Evolutionary conservation across 2,329 filamentous ascomycete genomes (phyloP).

Genomic region (Sclerotiophoma versabilis): DNA sequence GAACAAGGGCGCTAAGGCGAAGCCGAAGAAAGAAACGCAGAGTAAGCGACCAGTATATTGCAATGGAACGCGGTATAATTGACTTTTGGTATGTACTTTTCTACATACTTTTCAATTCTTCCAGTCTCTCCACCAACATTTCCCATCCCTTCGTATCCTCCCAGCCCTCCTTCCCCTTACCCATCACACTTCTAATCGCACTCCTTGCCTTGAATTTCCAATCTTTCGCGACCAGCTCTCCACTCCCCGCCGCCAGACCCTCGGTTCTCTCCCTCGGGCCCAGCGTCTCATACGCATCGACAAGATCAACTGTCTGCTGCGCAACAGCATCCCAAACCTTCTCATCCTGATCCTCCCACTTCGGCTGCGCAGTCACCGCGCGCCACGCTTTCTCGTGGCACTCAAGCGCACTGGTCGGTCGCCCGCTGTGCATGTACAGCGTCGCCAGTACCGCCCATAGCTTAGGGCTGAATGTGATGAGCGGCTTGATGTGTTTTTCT

Average conservation of each 20-base stretch:
- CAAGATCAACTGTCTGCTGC: constrained; percentile 78
- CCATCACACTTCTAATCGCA: constrained; percentile 82
- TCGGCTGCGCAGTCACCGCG: constrained; percentile 65
- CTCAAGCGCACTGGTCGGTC: constrained; percentile 75
- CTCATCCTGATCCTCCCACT: constrained; percentile 64
- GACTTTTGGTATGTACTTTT: constrained; percentile 1
- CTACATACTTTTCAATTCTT: constrained; percentile 50
- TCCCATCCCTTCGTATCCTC: constrained; percentile 77
- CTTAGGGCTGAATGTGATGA: constrained; percentile 80
- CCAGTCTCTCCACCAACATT: constrained; percentile 60
- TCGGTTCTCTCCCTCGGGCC: constrained; percentile 58
- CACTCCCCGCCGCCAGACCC: constrained; percentile 56
- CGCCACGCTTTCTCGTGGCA: constrained; percentile 92
- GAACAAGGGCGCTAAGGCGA: background rate
- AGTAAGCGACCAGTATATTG: background rate
- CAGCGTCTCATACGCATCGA: constrained; percentile 83
- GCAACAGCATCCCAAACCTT: constrained; percentile 76
- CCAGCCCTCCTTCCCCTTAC: constrained; percentile 81
- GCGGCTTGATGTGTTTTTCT: constrained; percentile 76
- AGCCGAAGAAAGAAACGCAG: background rate
- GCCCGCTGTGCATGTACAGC: constrained; percentile 75
- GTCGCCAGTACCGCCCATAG: constrained; percentile 79
- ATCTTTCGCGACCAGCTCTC: constrained; percentile 72
- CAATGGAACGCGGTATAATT: background rate
- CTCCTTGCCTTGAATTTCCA: constrained; percentile 92